Base-by-base conservation (phyloP, 345 rosid species). In the Boechera retrofracta region DNA sequence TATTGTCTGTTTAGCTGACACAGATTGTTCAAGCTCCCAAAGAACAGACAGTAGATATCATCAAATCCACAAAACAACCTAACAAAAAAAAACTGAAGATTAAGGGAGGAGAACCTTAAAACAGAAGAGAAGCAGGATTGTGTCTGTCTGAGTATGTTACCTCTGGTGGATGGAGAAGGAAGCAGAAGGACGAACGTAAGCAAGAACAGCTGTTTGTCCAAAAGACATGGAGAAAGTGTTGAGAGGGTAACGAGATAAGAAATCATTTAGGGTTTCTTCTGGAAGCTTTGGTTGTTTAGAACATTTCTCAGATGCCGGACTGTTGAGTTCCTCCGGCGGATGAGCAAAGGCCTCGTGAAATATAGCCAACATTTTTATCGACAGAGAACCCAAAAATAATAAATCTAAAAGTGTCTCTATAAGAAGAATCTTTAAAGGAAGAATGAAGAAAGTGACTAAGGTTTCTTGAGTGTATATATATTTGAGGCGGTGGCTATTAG, bases 281-380 rank as follows among this genome's bases (percentile, higher is more conserved):
- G 97, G 93, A 28, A 72, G 88, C 62, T 94, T 90, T 3, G 94
- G 95, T 61, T 79, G 85, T 71, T 73, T 83, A 0, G 89, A 62
- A 63, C 83, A 80, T 21, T 76, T 73, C 16, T 79, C 82, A 38
- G 97, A 87, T 8, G 89, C 89, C 29, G 98, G 98, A 80, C 98
- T 91, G 60, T 92, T 73, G n/a, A 94, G 92, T 89, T 94, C 98
- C 82, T 86, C 87, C 11, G 97, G 98, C n/a, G 98, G 97, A 61
- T 94, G 81, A 38, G 88, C 91, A 55, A 85, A 84, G 5, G 88
- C 88, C 77, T 89, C 83, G 73, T 88, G 94, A 56, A 94, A 94
- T 64, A 94, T 86, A 26, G 98, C 98, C 96, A 94, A 83, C 69
- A 76, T 83, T 51, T 6, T 24, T 45, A 7, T 16, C 53, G 10